Conservation (phyloP, 495 filamentous ascomycete genomes). For the Trichoderma gamsii region DNA sequence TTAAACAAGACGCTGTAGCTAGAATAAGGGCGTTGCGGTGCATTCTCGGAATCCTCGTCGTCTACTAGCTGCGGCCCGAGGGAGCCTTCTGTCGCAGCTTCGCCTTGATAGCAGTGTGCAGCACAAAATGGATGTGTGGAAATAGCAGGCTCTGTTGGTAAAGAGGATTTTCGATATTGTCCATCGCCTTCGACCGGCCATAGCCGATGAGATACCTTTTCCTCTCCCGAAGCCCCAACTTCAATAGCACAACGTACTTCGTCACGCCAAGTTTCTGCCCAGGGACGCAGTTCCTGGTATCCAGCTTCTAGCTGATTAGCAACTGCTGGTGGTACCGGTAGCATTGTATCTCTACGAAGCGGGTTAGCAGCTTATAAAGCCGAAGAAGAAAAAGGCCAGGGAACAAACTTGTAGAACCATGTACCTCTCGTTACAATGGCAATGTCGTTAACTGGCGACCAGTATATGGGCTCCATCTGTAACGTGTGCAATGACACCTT, state of each 20-base stretch:
- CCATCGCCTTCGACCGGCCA: conserved; percentile 58
- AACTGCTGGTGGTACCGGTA: conserved; percentile 78
- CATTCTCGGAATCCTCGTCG: conserved; percentile 23
- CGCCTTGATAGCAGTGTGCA: conserved; percentile 47
- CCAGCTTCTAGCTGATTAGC: conserved; percentile 89
- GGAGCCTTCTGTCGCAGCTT: conserved; percentile 48
- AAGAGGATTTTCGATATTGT: conserved; percentile 28
- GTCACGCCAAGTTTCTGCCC: conserved; percentile 90
- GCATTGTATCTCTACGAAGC: conserved; percentile 65
- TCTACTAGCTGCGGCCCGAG: conserved; percentile 37
- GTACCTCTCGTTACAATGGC: conserved; percentile 77
- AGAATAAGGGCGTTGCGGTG: conserved; percentile 45
- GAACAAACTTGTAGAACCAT: conserved; percentile 75
- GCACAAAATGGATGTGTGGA: conserved; percentile 50
- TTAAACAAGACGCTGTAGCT: conserved; percentile 79
- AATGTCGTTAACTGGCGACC: conserved; percentile 91
- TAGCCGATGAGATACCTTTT: conserved; percentile 76
- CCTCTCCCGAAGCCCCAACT: conserved; percentile 81
- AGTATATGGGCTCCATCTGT: conserved; percentile 95
- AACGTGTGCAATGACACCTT: conserved; percentile 50
- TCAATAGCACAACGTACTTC: conserved; percentile 87
- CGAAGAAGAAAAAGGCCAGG: not conserved
- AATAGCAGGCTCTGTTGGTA: conserved; percentile 40
- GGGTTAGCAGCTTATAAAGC: not conserved
- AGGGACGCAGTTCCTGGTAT: conserved; percentile 77